Base-by-base conservation (phyloP, 176 grass and related monocot species). In the Pontederia paniculata region DNA sequence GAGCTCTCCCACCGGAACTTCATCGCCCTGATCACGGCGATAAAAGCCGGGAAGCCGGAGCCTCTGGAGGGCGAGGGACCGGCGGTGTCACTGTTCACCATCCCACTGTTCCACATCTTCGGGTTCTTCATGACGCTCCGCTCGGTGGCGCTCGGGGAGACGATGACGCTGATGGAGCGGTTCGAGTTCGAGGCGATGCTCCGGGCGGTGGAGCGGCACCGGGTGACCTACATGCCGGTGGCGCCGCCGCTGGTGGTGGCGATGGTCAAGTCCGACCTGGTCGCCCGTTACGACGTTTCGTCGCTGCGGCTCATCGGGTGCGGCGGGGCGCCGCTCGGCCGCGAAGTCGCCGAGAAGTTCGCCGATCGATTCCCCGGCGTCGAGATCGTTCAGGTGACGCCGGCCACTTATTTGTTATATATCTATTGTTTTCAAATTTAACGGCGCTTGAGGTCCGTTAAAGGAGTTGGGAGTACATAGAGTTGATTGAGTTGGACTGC, bases 81-180 rank as follows among this genome's bases (percentile, higher is more conserved):
- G 12, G 22, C 44, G n/a, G 82, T 86, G 10, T 43, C 66, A 13
- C 70, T 95, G 23, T 63, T 86, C 23, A 78, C 85, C 1, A 47
- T 85, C 9, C 90, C 90, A 0, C 55, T 95, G 5, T 95, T 89
- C 82, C 90, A 95, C 65, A 71, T 85, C 7, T 83, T 86, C 55
- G 85, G 81, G 0, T 89, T 95, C 79, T 75, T 83, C 70, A 83
- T 86, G 78, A 0, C 75, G 41, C 77, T 95, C 9, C 56, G 82
- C 11, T 69, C 78, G 9, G 58, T 81, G 3, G 60, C 90, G 47
- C 63, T 86, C 66, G 90, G 79, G 45, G 85, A 86, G 41, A 95
- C 82, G 9, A 73, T 79, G 54, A 85, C 89, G 21, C 62, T 95
- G 44, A 95, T 95, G 90, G 78, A 89, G 23, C 66, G 78, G 15